Evolutionary conservation across 192 early-diverging fungal genomes (phyloP).

Genomic region (Coemansia sp.): DNA sequence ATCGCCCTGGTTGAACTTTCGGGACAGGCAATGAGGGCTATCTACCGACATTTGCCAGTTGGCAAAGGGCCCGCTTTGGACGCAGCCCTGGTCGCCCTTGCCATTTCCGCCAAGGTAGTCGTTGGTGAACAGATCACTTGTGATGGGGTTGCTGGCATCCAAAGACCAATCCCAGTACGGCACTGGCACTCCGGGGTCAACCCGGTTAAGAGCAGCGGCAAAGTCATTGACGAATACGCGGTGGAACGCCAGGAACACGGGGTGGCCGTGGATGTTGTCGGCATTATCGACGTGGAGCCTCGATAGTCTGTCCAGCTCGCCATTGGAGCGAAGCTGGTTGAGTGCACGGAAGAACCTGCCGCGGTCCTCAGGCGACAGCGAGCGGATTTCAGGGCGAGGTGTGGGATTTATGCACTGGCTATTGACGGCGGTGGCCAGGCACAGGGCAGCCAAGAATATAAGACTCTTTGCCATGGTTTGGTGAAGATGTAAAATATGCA

Average conservation of each 20-base stretch:
- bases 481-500: conserved; percentile 5
- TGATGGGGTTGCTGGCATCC: conserved; percentile 43
- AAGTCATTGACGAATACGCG: conserved; percentile 56
- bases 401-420: conserved; percentile 39
- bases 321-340: conserved; percentile 32
- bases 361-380: conserved; percentile 48
- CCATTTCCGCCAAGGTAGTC: conserved; percentile 55
- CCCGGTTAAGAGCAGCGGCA: conserved; percentile 50
- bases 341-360: conserved; percentile 42
- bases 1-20: conserved; percentile 53
- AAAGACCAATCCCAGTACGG: conserved; percentile 58
- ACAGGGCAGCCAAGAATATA: conserved; percentile 23
- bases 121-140: conserved; percentile 39
- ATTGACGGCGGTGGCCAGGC: conserved; percentile 24
- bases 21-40: conserved; percentile 43
- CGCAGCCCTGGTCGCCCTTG: conserved; percentile 32
- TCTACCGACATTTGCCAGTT: conserved; percentile 45
- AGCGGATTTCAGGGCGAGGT: conserved; percentile 51
- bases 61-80: conserved; percentile 40
- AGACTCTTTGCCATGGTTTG: conserved; percentile 29
- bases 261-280: conserved; percentile 46
- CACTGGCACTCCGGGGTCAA: conserved; percentile 50
- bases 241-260: conserved; percentile 57
- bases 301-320: conserved; percentile 49
- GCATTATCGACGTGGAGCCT: conserved; percentile 51